Conservation (phyloP, 495 filamentous ascomycete species). For the Hypoxylon cercidicola region DNA sequence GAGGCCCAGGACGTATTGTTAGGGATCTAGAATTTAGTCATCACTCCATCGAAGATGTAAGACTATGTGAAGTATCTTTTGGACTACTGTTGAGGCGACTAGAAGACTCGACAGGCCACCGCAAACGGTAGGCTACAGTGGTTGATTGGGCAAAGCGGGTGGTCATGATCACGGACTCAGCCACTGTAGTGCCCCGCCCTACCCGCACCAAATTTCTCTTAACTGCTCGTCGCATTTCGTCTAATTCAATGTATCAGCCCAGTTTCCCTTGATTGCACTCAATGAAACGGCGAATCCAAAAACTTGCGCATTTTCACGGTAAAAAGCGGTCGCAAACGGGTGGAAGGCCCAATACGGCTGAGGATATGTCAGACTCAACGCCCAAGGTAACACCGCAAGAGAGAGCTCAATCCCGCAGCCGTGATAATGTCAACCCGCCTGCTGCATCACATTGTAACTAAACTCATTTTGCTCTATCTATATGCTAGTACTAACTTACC, state of each 20-base stretch:
- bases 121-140: too few species aligned
- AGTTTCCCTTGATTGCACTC: neutral
- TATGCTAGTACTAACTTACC: neutral
- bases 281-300: neutral
- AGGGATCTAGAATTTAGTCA: too few species aligned
- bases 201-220: too few species aligned
- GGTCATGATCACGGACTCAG: too few species aligned
- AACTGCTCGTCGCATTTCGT: neutral
- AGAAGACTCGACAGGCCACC: too few species aligned
- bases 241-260: neutral
- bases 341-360: neutral
- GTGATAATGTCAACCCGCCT: too few species aligned
- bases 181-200: too few species aligned
- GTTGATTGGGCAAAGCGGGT: too few species aligned
- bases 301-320: neutral
- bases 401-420: neutral
- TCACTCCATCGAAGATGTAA: too few species aligned
- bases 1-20: too few species aligned
- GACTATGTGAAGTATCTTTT: too few species aligned
- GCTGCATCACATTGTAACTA: conserved; percentile 2
- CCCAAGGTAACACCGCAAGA: neutral
- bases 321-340: neutral
- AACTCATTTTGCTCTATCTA: neutral
- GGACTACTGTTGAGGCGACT: too few species aligned
- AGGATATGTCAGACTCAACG: neutral